phyloP scores from a whole-genome alignment of 2,329 filamentous ascomycete species.

The Xylariaceae sp. region DNA sequence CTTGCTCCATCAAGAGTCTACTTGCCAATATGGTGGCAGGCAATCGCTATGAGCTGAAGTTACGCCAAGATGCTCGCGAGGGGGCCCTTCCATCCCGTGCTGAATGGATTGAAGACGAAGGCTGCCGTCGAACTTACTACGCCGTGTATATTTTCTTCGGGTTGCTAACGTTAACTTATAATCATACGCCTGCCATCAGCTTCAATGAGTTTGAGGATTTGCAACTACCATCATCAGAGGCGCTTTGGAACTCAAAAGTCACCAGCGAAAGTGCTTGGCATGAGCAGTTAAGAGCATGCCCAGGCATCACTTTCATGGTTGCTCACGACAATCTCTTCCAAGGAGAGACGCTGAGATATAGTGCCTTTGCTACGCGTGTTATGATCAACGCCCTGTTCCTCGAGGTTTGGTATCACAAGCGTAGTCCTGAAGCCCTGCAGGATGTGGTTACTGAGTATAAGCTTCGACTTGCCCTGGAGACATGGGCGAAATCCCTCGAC shows the following conservation, averaged over 20 bases:
- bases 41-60: slow-evolving; percentile 92
- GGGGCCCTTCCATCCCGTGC: slow-evolving; percentile 69
- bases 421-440: slow-evolving; percentile 93
- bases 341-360: slow-evolving; percentile 85
- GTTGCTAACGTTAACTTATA: slow-evolving; percentile 89
- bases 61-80: slow-evolving; percentile 83
- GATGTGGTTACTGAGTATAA: slow-evolving; percentile 99
- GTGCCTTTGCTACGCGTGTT: slow-evolving; percentile 91
- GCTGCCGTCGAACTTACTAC: slow-evolving; percentile 93
- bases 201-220: slow-evolving; percentile 97
- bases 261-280: slow-evolving; percentile 79
- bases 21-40: slow-evolving; percentile 98
- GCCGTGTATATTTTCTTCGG: slow-evolving; percentile 99
- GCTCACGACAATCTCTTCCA: slow-evolving; percentile 95
- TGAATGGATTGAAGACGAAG: slow-evolving; percentile 96
- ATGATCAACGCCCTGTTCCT: slow-evolving; percentile 99
- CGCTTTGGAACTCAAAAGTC: slow-evolving; percentile 83
- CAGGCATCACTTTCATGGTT: slow-evolving; percentile 81
- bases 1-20: slow-evolving; percentile 96
- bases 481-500: slow-evolving; percentile 96
- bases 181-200: slow-evolving; percentile 95
- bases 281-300: slow-evolving; percentile 67
- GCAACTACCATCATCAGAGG: slow-evolving; percentile 88
- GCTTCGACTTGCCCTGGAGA: slow-evolving; percentile 88
- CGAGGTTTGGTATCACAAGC: slow-evolving; percentile 98